Evolutionary conservation across 768 basidiomycete genomes (phyloP).

Genomic region (Tricholoma bakamatsutake): DNA sequence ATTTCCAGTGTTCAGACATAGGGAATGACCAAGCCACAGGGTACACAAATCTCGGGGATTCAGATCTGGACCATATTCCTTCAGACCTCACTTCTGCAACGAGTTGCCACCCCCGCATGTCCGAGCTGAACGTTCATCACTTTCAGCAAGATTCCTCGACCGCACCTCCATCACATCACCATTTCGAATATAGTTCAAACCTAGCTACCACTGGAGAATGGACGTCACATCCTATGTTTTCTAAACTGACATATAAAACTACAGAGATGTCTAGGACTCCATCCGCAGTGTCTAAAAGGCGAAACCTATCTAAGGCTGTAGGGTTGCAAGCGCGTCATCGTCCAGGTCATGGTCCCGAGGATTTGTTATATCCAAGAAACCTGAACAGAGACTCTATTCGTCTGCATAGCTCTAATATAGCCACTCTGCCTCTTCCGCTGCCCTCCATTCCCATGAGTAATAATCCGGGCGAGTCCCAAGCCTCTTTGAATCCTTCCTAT

Average conservation of each 20-base stretch:
- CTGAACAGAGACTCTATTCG: not conserved
- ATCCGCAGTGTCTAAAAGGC: not conserved
- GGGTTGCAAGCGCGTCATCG: not conserved
- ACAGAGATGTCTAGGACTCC: not conserved
- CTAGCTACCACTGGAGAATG: not conserved
- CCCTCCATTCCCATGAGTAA: slow-evolving; percentile 39
- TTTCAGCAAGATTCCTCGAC: not conserved
- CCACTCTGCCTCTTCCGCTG: not conserved
- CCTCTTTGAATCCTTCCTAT: not conserved
- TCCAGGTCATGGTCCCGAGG: not conserved
- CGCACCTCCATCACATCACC: not conserved
- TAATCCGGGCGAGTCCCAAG: slow-evolving; percentile 12
- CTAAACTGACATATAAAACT: not conserved
- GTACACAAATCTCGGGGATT: not conserved
- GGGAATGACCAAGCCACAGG: not conserved
- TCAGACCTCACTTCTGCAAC: not conserved
- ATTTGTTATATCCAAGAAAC: not conserved
- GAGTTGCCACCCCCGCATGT: too few species aligned
- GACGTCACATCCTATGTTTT: not conserved
- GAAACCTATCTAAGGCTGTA: not conserved
- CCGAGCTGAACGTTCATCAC: not conserved
- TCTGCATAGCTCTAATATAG: not conserved
- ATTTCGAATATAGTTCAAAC: not conserved
- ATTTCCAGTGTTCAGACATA: slow-evolving; percentile 1
- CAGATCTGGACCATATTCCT: slow-evolving; percentile 1